Base-by-base conservation (phyloP, 371 early-diverging fungal genomes). In the Mucor piriformis region DNA sequence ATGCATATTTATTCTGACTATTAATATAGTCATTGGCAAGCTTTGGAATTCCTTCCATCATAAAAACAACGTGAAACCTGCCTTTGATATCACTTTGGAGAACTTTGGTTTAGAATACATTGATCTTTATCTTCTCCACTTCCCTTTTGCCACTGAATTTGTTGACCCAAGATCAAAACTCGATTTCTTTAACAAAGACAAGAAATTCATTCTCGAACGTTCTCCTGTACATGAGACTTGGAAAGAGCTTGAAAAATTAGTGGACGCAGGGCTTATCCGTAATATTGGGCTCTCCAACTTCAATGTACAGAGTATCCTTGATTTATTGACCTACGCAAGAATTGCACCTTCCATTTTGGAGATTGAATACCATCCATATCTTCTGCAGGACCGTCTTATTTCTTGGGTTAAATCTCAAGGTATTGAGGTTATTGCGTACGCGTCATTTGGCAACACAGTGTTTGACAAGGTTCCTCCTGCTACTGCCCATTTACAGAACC, bases 251-350 rank as follows among this genome's bases (percentile, higher is more conserved):
- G 85, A 60, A 81, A 81, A 61, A 69, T 78, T 34, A 54, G 81
- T 15, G 66, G 54, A 80, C 73, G 72, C 49, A 63, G 73, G 70
- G 4, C 42, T 64, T 38, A 66, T 64, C 15, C 64, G 66, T 49
- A 76, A 82, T 61, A 87, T 88, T 73, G 86, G 88, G 57, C 64
- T 88, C 20, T 84, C 86, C 59, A 88, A 88, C 72, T 84, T 80
- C 50, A 70, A 75, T 43, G 76, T 70, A 16, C 70, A 70, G 49
- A 23, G 51, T 3, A 55, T 70, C 24, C 42, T 73, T 38, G 77
- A 76, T 53, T 42, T 76, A 6, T 54, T 76, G 10, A 63, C 64
- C 20, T 76, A 76, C 47, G 71, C 54, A 46, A 69, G 51, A 51
- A 78, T 62, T 38, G 62, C 63, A 18, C 77, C 72, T 18, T 61